These are phyloP conservation scores for Diaporthe capsici DNA, from an alignment of 2,329 filamentous ascomycete genomes.

Conservation along the genomic window DNA sequence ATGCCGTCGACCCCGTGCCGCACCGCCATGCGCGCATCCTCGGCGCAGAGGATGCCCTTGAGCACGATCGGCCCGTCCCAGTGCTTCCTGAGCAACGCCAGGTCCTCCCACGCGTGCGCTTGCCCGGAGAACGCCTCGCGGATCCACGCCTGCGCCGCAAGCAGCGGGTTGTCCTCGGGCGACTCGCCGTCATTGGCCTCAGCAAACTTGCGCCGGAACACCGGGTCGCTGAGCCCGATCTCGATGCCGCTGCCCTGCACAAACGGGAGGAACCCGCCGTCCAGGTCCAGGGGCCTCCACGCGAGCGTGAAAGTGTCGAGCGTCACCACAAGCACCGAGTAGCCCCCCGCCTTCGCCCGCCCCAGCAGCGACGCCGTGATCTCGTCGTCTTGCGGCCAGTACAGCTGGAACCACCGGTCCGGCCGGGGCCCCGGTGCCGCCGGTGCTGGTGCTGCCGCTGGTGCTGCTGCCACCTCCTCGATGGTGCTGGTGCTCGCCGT, in stretches of 20 bases:
- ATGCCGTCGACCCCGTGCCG: conserved; percentile 63
- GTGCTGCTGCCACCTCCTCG: conserved; percentile 63
- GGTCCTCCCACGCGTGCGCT: conserved; percentile 72
- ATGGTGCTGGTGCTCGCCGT: conserved; percentile 75
- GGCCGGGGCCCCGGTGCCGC: conserved; percentile 65
- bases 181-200: conserved; percentile 60
- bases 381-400: conserved; percentile 78
- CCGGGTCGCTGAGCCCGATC: conserved; percentile 77
- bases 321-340: conserved; percentile 77
- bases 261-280: conserved; percentile 73
- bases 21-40: conserved; percentile 63
- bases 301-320: conserved; percentile 78
- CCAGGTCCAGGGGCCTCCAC: conserved; percentile 79
- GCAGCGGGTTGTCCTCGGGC: conserved; percentile 62
- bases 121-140: conserved; percentile 65
- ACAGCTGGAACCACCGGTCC: conserved; percentile 80
- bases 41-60: conserved; percentile 69
- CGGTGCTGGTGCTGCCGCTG: conserved; percentile 56
- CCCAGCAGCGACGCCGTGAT: conserved; percentile 74
- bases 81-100: conserved; percentile 69
- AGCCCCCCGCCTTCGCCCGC: conserved; percentile 74
- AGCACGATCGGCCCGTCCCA: conserved; percentile 76
- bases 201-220: conserved; percentile 71
- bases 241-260: conserved; percentile 70
- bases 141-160: conserved; percentile 68